Conservation (phyloP, 768 basidiomycete genomes). For the Xerocomellus intermedius region DNA sequence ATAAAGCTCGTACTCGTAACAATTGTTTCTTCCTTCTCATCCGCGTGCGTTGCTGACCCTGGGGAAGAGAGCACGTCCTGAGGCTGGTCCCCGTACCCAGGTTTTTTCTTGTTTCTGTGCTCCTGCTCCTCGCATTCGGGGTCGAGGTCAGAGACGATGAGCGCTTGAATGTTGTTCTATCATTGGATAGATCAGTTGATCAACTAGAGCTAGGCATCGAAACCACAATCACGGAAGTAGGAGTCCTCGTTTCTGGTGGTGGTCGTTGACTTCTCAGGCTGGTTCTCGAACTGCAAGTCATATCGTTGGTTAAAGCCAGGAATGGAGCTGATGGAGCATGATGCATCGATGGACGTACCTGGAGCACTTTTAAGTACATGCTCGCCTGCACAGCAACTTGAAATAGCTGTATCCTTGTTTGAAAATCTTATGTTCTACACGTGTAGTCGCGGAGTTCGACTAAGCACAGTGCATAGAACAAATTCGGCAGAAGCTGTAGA, state of each 20-base stretch:
- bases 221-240: neutral
- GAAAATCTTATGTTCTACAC: no score
- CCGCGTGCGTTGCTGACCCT: no score
- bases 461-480: no score
- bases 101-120: no score
- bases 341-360: neutral
- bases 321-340: neutral
- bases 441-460: no score
- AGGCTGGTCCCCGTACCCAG: neutral
- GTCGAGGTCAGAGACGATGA: neutral
- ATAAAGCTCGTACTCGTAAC: neutral
- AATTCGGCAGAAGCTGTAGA: no score
- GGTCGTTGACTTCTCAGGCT: neutral
- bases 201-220: neutral
- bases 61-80: no score
- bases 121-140: neutral
- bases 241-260: neutral
- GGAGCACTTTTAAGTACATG: neutral
- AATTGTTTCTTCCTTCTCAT: neutral
- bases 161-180: neutral
- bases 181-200: neutral
- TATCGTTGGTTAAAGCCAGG: neutral
- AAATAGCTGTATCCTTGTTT: no score
- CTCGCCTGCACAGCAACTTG: neutral
- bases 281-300: neutral